Percentiles rank a stretch among this genome's conserved stretches.
Evolutionary conservation across 768 basidiomycete species (phyloP).

Genomic region (Suillus paluster): DNA sequence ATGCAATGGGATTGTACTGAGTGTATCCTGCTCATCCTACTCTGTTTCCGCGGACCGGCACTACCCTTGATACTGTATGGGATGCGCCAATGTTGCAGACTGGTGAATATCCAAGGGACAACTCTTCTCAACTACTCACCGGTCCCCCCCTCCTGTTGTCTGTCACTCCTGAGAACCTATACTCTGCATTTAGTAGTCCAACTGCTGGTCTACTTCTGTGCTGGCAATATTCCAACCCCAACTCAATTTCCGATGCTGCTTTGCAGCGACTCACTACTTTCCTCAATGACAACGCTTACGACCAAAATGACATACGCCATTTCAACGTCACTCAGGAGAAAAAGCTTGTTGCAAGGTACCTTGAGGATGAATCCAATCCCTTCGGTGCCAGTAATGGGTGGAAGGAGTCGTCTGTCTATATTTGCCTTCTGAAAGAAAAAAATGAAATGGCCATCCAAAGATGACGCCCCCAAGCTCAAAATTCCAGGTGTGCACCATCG

Average conservation of each 20-base stretch:
- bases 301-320: constrained; percentile 17
- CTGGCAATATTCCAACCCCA: constrained; percentile 37
- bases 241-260: constrained; percentile 30
- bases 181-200: constrained; percentile 23
- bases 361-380: not conserved
- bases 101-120: not conserved
- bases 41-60: not conserved
- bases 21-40: constrained; percentile 11
- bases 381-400: constrained; percentile 10
- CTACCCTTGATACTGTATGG: not conserved
- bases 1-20: constrained; percentile 9
- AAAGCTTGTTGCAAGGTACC: not conserved
- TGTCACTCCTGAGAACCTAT: not conserved
- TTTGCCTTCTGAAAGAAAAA: constrained; percentile 13
- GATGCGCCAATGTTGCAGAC: not conserved
- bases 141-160: not conserved
- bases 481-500: constrained; percentile 10
- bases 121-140: not conserved
- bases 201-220: constrained; percentile 33
- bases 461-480: constrained; percentile 2
- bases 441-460: not conserved
- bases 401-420: constrained; percentile 7
- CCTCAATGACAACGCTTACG: constrained; percentile 26
- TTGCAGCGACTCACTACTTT: constrained; percentile 31
- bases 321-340: constrained; percentile 17